Base-by-base conservation (phyloP, 1,139 yeast species). In the Groenewaldozyma sp. region DNA sequence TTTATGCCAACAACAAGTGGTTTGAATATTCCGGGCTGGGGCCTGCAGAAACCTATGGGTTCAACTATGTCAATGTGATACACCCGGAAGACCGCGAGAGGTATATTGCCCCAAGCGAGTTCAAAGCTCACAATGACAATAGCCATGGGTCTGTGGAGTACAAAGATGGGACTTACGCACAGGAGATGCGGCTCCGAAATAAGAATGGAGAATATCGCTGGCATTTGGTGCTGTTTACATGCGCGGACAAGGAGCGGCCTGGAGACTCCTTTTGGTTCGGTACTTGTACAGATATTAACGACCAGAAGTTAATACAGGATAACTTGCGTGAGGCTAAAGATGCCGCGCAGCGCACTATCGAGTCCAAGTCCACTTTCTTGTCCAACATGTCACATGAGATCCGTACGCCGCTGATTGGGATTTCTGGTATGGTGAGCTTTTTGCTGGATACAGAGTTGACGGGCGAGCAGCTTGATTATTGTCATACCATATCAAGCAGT, bases 321-420 rank as follows among this genome's bases (percentile, higher is more conserved):
- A 60, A 86, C 57, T 65, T 87, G 40, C 94, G 86, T 57, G 86
- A 83, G 3, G 88, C 93, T 10, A 86, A 86, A 53, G 76, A 83
- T 35, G 86, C 83, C 55, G 95, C 95, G 0, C 95, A 86, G 62
- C 74, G 83, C 31, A 94, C 95, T 1, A 84, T 83, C 62, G 95
- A 86, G 55, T 91, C 94, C 13, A 86, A 86, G 55, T 82, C 95
- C 0, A 87, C 84, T 7, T 86, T 86, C 58, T 80, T 86, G 55
- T 94, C 95, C 7, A 87, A 86, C 58, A 86, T 86, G 43, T 84
- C 95, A 0, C 96, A 87, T 57, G 96, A 87, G 62, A 71, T 87
- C 56, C 72, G 95, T 50, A 87, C 96, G 0, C 96, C 96, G 2
- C 65, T 87, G 50, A 87, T 87, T 62, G 96, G 96, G 58, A 87